These are phyloP conservation scores for Fusarium cicatricum DNA, from an alignment of 2,329 filamentous ascomycete species.

Conservation along the genomic window DNA sequence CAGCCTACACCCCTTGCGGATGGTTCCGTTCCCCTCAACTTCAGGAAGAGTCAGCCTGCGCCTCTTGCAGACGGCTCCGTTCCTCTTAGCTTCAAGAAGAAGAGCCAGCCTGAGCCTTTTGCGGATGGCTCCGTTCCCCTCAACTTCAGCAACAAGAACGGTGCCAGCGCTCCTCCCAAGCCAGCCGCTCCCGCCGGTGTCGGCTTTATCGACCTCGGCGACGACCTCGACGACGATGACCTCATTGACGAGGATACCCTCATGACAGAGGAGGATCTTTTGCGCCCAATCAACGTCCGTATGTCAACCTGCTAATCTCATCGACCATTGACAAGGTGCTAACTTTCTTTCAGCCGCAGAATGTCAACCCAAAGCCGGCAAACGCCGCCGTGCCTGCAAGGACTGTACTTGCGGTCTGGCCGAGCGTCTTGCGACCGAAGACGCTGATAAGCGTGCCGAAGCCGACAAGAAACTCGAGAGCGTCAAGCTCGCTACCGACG, in stretches of 20 bases:
- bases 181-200: slow-evolving; percentile 62
- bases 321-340: slow-evolving; percentile 10
- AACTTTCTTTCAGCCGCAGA: slow-evolving; percentile 68
- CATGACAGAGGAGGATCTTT: slow-evolving; percentile 84
- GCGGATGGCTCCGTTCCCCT: slow-evolving; percentile 40
- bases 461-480: slow-evolving; percentile 71
- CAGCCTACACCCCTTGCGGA: slow-evolving; percentile 27
- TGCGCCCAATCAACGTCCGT: slow-evolving; percentile 82
- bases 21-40: slow-evolving; percentile 44
- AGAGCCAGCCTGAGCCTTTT: slow-evolving; percentile 31
- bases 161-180: slow-evolving; percentile 51
- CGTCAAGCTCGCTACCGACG: slow-evolving; percentile 76
- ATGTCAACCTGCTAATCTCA: slow-evolving; percentile 52
- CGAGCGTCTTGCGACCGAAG: slow-evolving; percentile 85
- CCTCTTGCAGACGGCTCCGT: background rate
- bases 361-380: slow-evolving; percentile 86
- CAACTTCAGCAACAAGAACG: slow-evolving; percentile 54
- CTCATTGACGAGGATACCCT: slow-evolving; percentile 91
- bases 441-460: slow-evolving; percentile 74
- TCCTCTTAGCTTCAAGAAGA: slow-evolving; percentile 43
- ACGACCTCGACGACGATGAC: slow-evolving; percentile 78
- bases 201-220: slow-evolving; percentile 73
- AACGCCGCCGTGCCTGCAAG: slow-evolving; percentile 93
- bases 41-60: slow-evolving; percentile 44
- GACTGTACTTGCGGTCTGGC: slow-evolving; percentile 97